phyloP scores from a whole-genome alignment of 2,329 filamentous ascomycete genomes.

The Fusarium armeniacum region DNA sequence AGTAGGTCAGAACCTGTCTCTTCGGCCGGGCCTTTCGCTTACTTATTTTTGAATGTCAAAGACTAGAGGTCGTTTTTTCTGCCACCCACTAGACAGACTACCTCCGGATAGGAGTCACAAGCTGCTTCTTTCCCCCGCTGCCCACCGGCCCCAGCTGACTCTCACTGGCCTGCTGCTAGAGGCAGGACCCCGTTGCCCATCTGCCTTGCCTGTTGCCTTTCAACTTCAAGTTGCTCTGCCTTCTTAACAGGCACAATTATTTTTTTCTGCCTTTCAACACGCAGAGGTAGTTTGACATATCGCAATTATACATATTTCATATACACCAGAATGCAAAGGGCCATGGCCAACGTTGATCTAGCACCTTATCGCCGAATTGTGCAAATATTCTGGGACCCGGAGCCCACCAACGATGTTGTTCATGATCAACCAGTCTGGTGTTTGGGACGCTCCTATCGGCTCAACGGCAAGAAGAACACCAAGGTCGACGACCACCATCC shows the following conservation, averaged over 20 bases:
- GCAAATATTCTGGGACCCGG: constrained; percentile 92
- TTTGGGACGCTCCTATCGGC: constrained; percentile 69
- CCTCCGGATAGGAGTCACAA: constrained; percentile 38
- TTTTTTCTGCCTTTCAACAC: background rate
- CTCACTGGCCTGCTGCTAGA: constrained; percentile 20
- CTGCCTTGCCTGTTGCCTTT: constrained; percentile 26
- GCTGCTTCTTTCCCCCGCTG: constrained; percentile 28
- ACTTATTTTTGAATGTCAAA: too few species aligned
- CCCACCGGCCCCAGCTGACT: constrained; percentile 44
- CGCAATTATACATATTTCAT: background rate
- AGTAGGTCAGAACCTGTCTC: too few species aligned
- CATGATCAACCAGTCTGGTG: constrained; percentile 85
- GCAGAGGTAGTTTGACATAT: constrained; percentile 31
- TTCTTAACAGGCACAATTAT: constrained; percentile 11
- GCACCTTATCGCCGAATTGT: constrained; percentile 84
- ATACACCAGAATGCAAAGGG: constrained; percentile 52
- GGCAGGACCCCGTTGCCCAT: constrained; percentile 25
- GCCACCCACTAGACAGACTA: too few species aligned
- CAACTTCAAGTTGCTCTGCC: constrained; percentile 29
- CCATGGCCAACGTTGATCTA: constrained; percentile 74
- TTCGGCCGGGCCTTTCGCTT: too few species aligned
- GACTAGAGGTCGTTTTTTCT: too few species aligned
- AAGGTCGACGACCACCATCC: constrained; percentile 35
- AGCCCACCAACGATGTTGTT: constrained; percentile 82
- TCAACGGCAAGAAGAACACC: constrained; percentile 48